Evolutionary conservation across 164 flowering plant species (phyloP).

Genomic region (Buxus sempervirens): DNA sequence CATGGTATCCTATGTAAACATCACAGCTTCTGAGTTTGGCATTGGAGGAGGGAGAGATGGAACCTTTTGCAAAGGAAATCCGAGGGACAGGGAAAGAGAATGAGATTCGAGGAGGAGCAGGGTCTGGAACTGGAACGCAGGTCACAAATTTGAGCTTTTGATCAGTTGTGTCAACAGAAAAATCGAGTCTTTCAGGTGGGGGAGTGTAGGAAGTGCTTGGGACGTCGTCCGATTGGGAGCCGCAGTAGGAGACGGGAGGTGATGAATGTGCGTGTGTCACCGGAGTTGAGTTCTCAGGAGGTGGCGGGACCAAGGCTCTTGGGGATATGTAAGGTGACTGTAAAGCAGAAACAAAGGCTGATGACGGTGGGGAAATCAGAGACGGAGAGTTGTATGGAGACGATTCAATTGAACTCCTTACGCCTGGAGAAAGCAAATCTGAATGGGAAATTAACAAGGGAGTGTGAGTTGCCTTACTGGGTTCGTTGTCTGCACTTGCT

Average conservation of each 20-base stretch:
- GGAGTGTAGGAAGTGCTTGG: constrained; percentile 94
- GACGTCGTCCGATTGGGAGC: constrained; percentile 71
- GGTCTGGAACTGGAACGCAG: constrained; percentile 38
- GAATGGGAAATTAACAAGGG: constrained; percentile 16
- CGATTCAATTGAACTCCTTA: constrained; percentile 42
- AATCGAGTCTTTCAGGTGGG: constrained; percentile 68
- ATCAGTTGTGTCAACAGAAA: constrained; percentile 48
- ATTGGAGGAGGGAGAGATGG: constrained; percentile 59
- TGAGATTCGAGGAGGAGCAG: constrained; percentile 63
- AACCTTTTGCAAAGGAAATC: constrained; percentile 63
- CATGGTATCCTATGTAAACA: constrained; percentile 85
- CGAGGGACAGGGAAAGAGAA: constrained; percentile 85
- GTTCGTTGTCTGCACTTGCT: constrained; percentile 21
- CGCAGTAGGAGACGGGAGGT: constrained; percentile 42
- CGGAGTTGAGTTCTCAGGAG: constrained; percentile 16
- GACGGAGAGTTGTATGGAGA: constrained; percentile 73
- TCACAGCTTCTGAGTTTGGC: constrained; percentile 88
- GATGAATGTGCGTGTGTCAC: constrained; percentile 26
- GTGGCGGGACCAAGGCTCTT: constrained; percentile 38
- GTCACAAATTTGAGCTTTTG: constrained; percentile 46
- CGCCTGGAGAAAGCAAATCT: constrained; percentile 26
- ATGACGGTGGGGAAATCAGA: constrained; percentile 77
- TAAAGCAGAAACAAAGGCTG: constrained; percentile 83
- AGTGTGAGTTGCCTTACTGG: constrained; percentile 18
- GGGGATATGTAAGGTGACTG: constrained; percentile 95